Percentiles rank a stretch among this genome's conserved stretches.
These are phyloP conservation scores for Boletales sp. DNA, from an alignment of 768 basidiomycete genomes.

Conservation along the genomic window DNA sequence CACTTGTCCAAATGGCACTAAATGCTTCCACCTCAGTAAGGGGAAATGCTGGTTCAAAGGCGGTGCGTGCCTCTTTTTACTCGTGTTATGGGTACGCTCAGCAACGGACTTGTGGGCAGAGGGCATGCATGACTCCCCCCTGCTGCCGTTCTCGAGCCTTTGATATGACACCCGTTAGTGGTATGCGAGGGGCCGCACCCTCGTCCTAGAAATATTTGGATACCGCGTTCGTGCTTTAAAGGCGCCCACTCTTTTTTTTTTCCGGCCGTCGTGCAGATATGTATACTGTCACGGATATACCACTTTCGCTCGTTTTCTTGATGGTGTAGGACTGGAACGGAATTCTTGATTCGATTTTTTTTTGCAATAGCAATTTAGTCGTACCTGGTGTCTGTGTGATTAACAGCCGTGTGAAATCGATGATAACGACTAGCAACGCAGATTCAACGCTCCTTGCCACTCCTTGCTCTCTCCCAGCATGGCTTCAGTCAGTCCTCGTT, in stretches of 20 bases:
- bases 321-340: slow-evolving; percentile 17
- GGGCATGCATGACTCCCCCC: slow-evolving; percentile 37
- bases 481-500: slow-evolving; percentile 42
- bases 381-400: slow-evolving; percentile 14
- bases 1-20: slow-evolving; percentile 73
- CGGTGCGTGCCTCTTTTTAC: slow-evolving; percentile 31
- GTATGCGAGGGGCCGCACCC: slow-evolving; percentile 1
- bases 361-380: slow-evolving; percentile 28
- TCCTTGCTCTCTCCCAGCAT: slow-evolving; percentile 35
- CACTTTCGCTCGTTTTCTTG: slow-evolving; percentile 29
- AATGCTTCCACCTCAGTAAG: slow-evolving; percentile 64
- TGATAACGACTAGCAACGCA: slow-evolving; percentile 24
- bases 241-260: slow-evolving; percentile 18
- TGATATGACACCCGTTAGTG: slow-evolving; percentile 17
- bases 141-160: slow-evolving; percentile 13
- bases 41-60: slow-evolving; percentile 91
- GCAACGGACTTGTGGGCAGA: slow-evolving; percentile 21
- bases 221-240: slow-evolving; percentile 21
- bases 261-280: slow-evolving; percentile 14
- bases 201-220: not conserved
- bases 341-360: slow-evolving; percentile 14
- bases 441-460: slow-evolving; percentile 13
- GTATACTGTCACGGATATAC: slow-evolving; percentile 24
- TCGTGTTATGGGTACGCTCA: slow-evolving; percentile 2
- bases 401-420: slow-evolving; percentile 63